Evolutionary conservation across 2,329 filamentous ascomycete species (phyloP).

Genomic region (Alternaria triticina): DNA sequence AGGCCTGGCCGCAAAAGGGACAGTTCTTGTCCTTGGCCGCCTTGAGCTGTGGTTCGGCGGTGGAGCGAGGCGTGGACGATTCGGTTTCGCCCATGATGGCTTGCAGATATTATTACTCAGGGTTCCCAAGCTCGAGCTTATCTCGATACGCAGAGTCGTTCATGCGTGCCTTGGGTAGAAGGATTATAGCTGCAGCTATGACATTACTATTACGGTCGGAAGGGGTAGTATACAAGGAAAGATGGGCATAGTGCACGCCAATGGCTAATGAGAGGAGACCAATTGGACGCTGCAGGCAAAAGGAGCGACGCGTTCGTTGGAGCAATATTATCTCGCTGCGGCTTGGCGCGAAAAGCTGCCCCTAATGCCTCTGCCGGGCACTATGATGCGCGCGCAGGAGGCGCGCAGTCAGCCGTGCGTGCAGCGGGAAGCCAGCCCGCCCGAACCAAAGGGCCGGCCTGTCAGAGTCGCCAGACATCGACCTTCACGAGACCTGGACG

Average conservation of each 20-base stretch:
- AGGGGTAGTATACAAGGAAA: slow-evolving; percentile 9
- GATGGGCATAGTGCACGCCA: slow-evolving; percentile 12
- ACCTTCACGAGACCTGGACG: not conserved
- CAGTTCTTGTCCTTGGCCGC: slow-evolving; percentile 85
- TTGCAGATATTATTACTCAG: slow-evolving; percentile 10
- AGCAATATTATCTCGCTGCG: slow-evolving; percentile 26
- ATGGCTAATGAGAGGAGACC: slow-evolving; percentile 19
- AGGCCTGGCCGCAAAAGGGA: slow-evolving; percentile 85
- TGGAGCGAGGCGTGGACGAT: slow-evolving; percentile 45
- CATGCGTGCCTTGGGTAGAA: slow-evolving; percentile 16
- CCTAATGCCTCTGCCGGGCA: slow-evolving; percentile 22
- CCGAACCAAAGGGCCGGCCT: slow-evolving; percentile 12
- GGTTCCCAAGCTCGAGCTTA: slow-evolving; percentile 26
- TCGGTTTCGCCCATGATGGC: slow-evolving; percentile 46
- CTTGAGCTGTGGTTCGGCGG: slow-evolving; percentile 40
- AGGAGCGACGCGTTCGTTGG: slow-evolving; percentile 32
- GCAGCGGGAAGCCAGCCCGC: slow-evolving; percentile 24
- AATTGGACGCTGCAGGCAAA: slow-evolving; percentile 25
- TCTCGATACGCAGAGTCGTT: slow-evolving; percentile 20
- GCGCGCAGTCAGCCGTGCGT: slow-evolving; percentile 22
- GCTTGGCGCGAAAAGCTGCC: slow-evolving; percentile 31
- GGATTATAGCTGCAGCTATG: slow-evolving; percentile 24
- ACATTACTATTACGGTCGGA: slow-evolving; percentile 32
- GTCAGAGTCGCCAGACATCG: slow-evolving; percentile 12
- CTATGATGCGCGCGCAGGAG: slow-evolving; percentile 26